Base-by-base conservation (phyloP, 2,329 filamentous ascomycete species). In the Trichothecium roseum region DNA sequence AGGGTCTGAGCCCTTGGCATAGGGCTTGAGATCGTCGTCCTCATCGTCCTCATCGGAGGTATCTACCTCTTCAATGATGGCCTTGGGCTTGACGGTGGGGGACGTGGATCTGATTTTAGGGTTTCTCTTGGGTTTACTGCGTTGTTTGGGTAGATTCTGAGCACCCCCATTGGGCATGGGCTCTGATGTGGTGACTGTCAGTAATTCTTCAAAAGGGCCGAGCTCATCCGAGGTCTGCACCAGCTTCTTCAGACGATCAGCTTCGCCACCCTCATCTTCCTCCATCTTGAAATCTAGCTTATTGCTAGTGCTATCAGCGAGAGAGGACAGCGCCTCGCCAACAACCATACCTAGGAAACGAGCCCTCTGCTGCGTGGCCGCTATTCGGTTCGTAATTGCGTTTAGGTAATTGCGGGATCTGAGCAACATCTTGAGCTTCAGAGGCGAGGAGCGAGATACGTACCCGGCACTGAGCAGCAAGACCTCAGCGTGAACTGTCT, bases 321-420 rank as follows among this genome's bases (percentile, higher is more conserved):
- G 55, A 2, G 62, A 53, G 1, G 77, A 81, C 0, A 81, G 57
- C 1, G 80, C 75, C 45, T 86, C 86, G 4, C 85, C 91, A 22
- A 94, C 78, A 3, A 84, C 68, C 77, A 98, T 93, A 0, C 91
- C 91, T 1, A 98, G 67, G 45, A 94, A 84, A 14, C 87, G 75
- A 13, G 84, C 79, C 44, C 79, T 72, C 6, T 66, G 65, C 28
- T 91, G 87, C 4, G 86, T 80, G 13, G 86, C 74, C 10, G 78
- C 76, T 6, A 98, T 73, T 17, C 88, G 75, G 52, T 93, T 94
- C 1, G 91, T 95, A 24, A 95, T 78, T 6, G 80, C 72, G 42
- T 74, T 79, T 33, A 94, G 66, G 49, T 94, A 93, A 2, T 69
- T 52, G 14, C 79, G 73, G 2, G 85, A 85, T 36, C 82, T 78